Evolutionary conservation across 2,329 filamentous ascomycete species (phyloP).

Genomic region (Seiridium unicorne): DNA sequence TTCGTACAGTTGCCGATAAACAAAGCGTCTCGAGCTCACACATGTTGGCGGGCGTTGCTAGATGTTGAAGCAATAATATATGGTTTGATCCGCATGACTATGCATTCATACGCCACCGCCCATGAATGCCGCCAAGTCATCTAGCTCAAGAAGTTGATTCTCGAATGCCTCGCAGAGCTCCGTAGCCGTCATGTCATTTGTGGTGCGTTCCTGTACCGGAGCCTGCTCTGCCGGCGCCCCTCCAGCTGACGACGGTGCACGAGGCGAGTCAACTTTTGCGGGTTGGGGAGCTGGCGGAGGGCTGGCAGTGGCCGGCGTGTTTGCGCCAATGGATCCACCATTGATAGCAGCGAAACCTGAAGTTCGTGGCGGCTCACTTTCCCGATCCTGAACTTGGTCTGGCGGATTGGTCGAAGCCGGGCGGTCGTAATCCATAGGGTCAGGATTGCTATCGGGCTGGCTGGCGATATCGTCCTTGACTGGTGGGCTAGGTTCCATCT

Average conservation of each 20-base stretch:
- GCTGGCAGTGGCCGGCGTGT: constrained; percentile 46
- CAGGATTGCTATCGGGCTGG: constrained; percentile 53
- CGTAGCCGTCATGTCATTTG: constrained; percentile 54
- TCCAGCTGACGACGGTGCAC: constrained; percentile 21
- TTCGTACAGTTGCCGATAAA: no score
- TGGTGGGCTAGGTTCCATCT: constrained; percentile 30
- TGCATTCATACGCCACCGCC: constrained; percentile 52
- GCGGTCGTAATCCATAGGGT: constrained; percentile 59
- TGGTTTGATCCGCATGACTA: neutral
- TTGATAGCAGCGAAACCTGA: constrained; percentile 59
- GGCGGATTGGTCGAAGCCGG: constrained; percentile 29
- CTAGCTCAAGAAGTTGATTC: constrained; percentile 57
- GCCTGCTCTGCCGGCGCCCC: constrained; percentile 18
- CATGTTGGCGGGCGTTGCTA: no score
- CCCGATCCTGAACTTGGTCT: constrained; percentile 37
- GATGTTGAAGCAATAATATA: no score
- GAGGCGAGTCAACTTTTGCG: constrained; percentile 34
- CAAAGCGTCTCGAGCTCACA: no score
- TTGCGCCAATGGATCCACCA: constrained; percentile 48
- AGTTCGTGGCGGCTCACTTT: constrained; percentile 54
- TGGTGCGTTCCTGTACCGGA: constrained; percentile 19
- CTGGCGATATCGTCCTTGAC: constrained; percentile 56
- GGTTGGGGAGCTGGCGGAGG: constrained; percentile 34
- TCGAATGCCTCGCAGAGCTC: constrained; percentile 60
- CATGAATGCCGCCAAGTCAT: constrained; percentile 63